These are phyloP conservation scores for Ulvella scutata DNA, from an alignment of 139 green algal genomes.

Conservation along the genomic window DNA sequence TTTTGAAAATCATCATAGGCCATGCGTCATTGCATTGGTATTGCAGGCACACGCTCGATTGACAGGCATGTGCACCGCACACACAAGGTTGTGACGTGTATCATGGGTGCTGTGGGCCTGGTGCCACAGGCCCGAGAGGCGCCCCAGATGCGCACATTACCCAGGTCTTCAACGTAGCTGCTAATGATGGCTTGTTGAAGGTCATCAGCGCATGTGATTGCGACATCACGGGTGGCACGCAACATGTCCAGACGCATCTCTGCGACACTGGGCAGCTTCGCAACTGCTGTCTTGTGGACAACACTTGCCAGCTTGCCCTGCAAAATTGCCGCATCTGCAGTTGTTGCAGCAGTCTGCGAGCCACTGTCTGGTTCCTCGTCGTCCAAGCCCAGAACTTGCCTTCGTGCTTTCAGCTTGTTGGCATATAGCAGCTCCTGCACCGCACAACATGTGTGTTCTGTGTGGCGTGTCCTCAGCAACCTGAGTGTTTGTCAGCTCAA, in stretches of 20 bases:
- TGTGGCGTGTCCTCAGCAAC: too few relatives aligned
- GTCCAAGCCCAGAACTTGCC: conserved; percentile 55
- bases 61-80: not conserved
- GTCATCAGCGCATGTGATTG: not conserved
- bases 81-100: not conserved
- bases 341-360: not conserved
- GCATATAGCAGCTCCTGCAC: conserved; percentile 68
- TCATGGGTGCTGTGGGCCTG: too few relatives aligned
- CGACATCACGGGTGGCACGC: not conserved
- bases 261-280: not conserved
- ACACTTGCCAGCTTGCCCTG: not conserved
- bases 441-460: conserved; percentile 12
- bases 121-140: too few relatives aligned
- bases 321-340: not conserved
- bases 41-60: not conserved
- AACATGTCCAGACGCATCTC: not conserved
- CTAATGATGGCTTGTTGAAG: not conserved
- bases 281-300: not conserved
- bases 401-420: conserved; percentile 42
- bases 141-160: not conserved
- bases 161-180: not conserved
- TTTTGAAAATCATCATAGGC: too few relatives aligned
- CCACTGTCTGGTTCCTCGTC: not conserved
- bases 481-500: too few relatives aligned
- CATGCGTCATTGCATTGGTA: conserved; percentile 1